These are phyloP conservation scores for Beta corolliflora DNA, from an alignment of 179 eudicot genomes.

Conservation along the genomic window DNA sequence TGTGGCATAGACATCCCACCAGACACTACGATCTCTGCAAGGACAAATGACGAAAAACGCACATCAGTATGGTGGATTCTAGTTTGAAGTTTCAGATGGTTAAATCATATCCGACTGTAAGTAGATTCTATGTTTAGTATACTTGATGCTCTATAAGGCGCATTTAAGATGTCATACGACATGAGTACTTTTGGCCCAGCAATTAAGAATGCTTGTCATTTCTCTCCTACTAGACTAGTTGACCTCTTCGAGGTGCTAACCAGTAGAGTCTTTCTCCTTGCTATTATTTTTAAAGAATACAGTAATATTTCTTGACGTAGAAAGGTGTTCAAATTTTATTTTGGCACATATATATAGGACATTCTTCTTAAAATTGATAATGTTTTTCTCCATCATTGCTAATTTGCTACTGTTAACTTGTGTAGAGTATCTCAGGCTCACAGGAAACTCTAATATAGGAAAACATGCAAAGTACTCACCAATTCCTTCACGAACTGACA, in stretches of 20 bases:
- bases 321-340: background rate
- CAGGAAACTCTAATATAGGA: background rate
- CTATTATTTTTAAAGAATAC: too few species aligned
- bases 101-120: background rate
- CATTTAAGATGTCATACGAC: too few species aligned
- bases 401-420: background rate
- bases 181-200: too few species aligned
- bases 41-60: background rate
- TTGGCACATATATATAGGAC: background rate
- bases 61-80: background rate
- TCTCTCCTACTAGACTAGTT: too few species aligned
- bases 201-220: too few species aligned
- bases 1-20: constrained; percentile 99
- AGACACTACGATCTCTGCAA: constrained; percentile 89
- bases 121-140: background rate
- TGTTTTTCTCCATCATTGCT: background rate
- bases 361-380: background rate
- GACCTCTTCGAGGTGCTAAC: too few species aligned
- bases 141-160: background rate
- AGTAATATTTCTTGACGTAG: background rate
- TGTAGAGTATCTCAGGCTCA: background rate
- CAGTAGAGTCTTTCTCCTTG: too few species aligned
- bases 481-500: constrained; percentile 70
- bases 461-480: constrained; percentile 37
- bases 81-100: too few species aligned